Conservation (phyloP, 1,139 yeast species). For the Suhomyces atakaporum region DNA sequence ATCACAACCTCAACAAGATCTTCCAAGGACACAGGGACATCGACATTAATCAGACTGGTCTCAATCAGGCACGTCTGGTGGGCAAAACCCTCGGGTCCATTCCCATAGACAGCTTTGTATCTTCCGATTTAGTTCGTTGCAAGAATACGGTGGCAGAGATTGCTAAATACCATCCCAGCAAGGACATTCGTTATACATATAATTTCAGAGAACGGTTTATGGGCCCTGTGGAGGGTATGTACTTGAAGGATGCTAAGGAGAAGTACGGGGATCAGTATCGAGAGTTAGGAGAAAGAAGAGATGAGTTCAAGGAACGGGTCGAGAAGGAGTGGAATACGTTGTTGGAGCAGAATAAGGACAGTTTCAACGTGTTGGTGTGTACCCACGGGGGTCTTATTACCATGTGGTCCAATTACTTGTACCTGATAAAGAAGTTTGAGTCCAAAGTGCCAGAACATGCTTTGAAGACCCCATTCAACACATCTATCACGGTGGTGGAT, state of each 20-base stretch:
- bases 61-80: conserved; percentile 53
- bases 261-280: conserved; percentile 40
- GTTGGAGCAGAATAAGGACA: conserved; percentile 38
- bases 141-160: conserved; percentile 52
- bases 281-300: conserved; percentile 46
- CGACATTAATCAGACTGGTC: conserved; percentile 60
- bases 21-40: conserved; percentile 76
- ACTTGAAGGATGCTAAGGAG: conserved; percentile 61
- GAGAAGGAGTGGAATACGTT: conserved; percentile 48
- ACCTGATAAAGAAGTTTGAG: conserved; percentile 37
- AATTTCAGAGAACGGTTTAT: conserved; percentile 72
- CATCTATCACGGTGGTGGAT: conserved; percentile 69
- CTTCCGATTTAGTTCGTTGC: conserved; percentile 67
- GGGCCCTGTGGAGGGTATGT: conserved; percentile 82
- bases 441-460: conserved; percentile 40
- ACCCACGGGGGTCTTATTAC: conserved; percentile 90
- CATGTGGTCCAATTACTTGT: conserved; percentile 52
- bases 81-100: conserved; percentile 43
- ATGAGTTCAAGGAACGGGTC: conserved; percentile 52
- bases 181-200: conserved; percentile 25
- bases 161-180: conserved; percentile 27
- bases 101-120: conserved; percentile 51
- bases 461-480: conserved; percentile 68
- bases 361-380: conserved; percentile 59
- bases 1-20: conserved; percentile 63